A percentile compares a stretch with the other conserved stretches of the same genome.
phyloP scores from a whole-genome alignment of 2,329 filamentous ascomycete species.

The Davidsoniella eucalypti region DNA sequence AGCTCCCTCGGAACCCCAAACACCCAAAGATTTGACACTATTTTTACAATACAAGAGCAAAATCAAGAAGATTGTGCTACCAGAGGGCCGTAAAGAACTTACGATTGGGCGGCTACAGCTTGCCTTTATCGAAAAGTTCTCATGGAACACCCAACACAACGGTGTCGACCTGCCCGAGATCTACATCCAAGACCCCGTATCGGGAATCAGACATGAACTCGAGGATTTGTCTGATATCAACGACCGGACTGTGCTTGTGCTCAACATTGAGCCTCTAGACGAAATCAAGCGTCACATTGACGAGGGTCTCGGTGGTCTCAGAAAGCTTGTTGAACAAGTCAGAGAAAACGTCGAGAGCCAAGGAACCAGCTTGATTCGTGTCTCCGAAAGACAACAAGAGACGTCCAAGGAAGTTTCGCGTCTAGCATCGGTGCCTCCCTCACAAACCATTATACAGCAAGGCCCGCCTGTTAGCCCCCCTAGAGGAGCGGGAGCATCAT shows the following conservation, averaged over 20 bases:
- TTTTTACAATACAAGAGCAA: constrained; percentile 95
- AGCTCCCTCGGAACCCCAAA: constrained; percentile 41
- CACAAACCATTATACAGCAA: constrained; percentile 17
- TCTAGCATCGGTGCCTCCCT: constrained; percentile 30
- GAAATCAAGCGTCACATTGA: constrained; percentile 96
- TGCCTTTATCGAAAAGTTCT: constrained; percentile 97
- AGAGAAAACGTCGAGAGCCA: constrained; percentile 74
- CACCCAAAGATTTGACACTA: constrained; percentile 75
- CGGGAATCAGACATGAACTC: constrained; percentile 88
- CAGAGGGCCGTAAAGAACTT: constrained; percentile 69
- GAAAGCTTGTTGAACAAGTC: constrained; percentile 69
- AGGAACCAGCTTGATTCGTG: constrained; percentile 61
- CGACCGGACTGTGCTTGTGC: constrained; percentile 81
- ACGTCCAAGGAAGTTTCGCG: constrained; percentile 71
- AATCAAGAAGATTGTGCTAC: constrained; percentile 86
- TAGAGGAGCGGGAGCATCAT: constrained; percentile 24
- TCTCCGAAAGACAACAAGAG: constrained; percentile 83
- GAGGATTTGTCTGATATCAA: constrained; percentile 89
- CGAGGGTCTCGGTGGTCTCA: constrained; percentile 68
- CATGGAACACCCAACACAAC: constrained; percentile 94
- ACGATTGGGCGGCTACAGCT: constrained; percentile 80
- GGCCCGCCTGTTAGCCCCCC: constrained; percentile 14
- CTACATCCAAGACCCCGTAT: constrained; percentile 91
- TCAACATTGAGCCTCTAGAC: constrained; percentile 85
- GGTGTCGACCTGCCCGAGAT: constrained; percentile 89